Base-by-base conservation (phyloP, 2,329 filamentous ascomycete genomes). In the Coniochaeta sp. region DNA sequence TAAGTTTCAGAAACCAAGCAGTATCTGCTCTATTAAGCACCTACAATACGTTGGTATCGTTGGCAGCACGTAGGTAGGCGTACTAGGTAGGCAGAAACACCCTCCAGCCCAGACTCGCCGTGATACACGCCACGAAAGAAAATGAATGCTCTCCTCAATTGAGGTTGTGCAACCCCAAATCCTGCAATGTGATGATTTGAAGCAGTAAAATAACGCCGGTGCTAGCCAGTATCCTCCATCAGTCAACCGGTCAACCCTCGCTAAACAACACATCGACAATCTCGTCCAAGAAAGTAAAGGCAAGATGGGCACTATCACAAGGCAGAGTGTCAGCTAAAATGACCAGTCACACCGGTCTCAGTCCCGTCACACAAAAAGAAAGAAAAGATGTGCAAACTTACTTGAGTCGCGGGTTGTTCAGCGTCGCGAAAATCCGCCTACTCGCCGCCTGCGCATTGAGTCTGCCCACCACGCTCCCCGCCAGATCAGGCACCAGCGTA, bases 391-490 rank as follows among this genome's bases (percentile, higher is more conserved):
- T 22, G 58, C 54, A 14, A 57, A 85, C 88, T 79, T 77, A 93
- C 89, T 98, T 97, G 66, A 99, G 78, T 64, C 91, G 82, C 61
- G 86, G 82, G 74, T 98, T 99, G 73, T 99, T 99, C 66, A 98
- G 79, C 54, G 90, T 92, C 11, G 92, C 93, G 77, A 96, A 91
- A 56, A 98, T 85, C 68, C 93, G 89, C 66, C 93, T 84, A 64
- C 92, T 93, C 24, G 95, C 95, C 60, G 89, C 89, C 72, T 96
- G 90, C 17, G 96, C 95, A 76, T 99, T 99, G 50, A 88, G 84
- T 68, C 92, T 84, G 5, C 95, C 95, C 17, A 99, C 96, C 7
- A 99, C 96, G 74, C 90, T 96, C 8, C 89, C 92, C 9, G 91
- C 93, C 60, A 99, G 72, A 72, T 99, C 95, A 2, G 95, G 95